A percentile compares a stretch with the other conserved stretches of the same genome.
These are phyloP conservation scores for Lodderomyces elongisporus DNA, from an alignment of 1,139 yeast genomes.

Conservation along the genomic window DNA sequence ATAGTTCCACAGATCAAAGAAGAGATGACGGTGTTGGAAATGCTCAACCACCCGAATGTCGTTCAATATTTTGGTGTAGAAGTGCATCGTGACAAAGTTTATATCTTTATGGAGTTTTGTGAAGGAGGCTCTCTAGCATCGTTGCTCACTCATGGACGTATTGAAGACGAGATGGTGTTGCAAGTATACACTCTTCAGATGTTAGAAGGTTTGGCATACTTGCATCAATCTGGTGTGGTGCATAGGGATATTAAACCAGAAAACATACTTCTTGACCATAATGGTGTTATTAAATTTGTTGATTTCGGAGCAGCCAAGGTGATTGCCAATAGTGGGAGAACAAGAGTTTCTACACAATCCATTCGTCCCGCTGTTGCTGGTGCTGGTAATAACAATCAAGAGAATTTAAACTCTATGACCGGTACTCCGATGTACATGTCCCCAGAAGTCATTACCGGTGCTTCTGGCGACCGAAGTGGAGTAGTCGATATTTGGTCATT, in stretches of 20 bases:
- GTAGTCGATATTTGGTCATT: conserved; percentile 81
- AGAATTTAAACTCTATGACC: conserved; percentile 54
- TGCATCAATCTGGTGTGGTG: conserved; percentile 93
- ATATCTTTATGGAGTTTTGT: conserved; percentile 95
- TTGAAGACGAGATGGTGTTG: conserved; percentile 91
- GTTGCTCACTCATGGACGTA: conserved; percentile 75
- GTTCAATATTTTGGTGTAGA: conserved; percentile 97
- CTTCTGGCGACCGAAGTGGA: conserved; percentile 60
- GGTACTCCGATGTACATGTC: conserved; percentile 99
- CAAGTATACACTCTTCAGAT: conserved; percentile 88
- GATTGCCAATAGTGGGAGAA: conserved; percentile 65
- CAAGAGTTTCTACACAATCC: conserved; percentile 18
- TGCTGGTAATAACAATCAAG: conserved; percentile 1
- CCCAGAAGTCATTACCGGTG: conserved; percentile 90
- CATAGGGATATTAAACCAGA: conserved; percentile 97
- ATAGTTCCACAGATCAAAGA: conserved; percentile 87
- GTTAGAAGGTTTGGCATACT: conserved; percentile 91
- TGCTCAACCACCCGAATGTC: conserved; percentile 91
- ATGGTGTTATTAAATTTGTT: conserved; percentile 90
- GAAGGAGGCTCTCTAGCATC: conserved; percentile 93
- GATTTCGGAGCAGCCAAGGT: conserved; percentile 98
- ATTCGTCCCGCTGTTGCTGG: conserved; percentile 9
- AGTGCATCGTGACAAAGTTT: conserved; percentile 92
- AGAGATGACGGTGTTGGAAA: conserved; percentile 94
- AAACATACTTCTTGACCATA: conserved; percentile 82